phyloP scores from a whole-genome alignment of 2,329 filamentous ascomycete species.

The Didymella segeticola region DNA sequence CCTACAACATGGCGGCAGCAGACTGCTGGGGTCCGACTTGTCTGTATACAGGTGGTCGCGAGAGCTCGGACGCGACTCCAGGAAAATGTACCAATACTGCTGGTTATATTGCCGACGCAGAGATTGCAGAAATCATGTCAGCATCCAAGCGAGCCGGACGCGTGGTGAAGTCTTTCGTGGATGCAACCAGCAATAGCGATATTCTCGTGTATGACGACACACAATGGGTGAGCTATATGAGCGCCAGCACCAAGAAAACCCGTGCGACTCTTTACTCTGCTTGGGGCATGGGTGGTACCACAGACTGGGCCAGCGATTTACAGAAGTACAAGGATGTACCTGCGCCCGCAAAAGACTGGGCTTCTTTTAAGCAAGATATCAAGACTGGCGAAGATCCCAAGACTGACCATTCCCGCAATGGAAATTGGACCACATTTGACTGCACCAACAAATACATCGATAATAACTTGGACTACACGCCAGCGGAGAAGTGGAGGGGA shows the following conservation, averaged over 20 bases:
- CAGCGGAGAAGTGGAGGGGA: not conserved
- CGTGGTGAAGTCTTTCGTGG: not conserved
- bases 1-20: conserved; percentile 41
- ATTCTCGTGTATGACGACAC: conserved; percentile 2
- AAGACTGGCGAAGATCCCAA: not conserved
- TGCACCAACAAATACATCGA: not conserved
- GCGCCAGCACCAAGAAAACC: conserved; percentile 25
- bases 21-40: conserved; percentile 46
- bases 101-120: conserved; percentile 51
- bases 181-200: not conserved
- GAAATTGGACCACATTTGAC: not conserved
- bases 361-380: not conserved
- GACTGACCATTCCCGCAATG: not conserved
- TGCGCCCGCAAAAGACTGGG: not conserved
- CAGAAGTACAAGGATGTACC: not conserved
- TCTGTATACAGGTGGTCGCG: conserved; percentile 39
- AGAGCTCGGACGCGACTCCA: conserved; percentile 35
- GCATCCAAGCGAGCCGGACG: not conserved
- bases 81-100: conserved; percentile 50
- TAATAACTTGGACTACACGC: not conserved
- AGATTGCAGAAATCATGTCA: conserved; percentile 47
- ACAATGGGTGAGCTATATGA: conserved; percentile 29
- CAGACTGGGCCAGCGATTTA: conserved; percentile 49
- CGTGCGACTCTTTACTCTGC: conserved; percentile 23
- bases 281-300: conserved; percentile 40